Evolutionary conservation across 768 basidiomycete species (phyloP).

Genomic region (Termitomyces titanicus): DNA sequence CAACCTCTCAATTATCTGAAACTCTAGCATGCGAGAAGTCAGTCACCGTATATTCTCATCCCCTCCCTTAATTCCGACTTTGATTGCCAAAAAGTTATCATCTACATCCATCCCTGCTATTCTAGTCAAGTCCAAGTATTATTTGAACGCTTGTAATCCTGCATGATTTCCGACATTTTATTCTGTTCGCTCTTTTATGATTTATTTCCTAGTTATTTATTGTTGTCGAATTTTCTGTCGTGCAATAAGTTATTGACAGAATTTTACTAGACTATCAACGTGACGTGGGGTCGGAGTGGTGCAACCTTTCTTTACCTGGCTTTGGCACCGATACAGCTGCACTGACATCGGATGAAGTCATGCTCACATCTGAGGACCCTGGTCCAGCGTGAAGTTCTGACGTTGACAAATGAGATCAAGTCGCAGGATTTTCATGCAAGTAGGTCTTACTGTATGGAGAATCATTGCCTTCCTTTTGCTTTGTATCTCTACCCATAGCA

Average conservation of each 20-base stretch:
- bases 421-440: background rate
- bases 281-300: constrained; percentile 3
- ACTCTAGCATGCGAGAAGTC: background rate
- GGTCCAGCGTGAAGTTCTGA: constrained; percentile 16
- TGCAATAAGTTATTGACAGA: too few species aligned
- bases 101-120: background rate
- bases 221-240: background rate
- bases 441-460: constrained; percentile 29
- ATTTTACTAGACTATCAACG: background rate
- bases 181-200: too few species aligned
- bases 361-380: constrained; percentile 28
- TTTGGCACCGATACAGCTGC: constrained; percentile 34
- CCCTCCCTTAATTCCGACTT: background rate
- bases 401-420: background rate
- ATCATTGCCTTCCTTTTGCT: constrained; percentile 27
- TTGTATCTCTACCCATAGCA: constrained; percentile 26
- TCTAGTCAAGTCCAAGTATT: background rate
- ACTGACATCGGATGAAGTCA: constrained; percentile 36
- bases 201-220: too few species aligned
- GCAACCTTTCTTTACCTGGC: constrained; percentile 24
- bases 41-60: background rate
- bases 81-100: background rate
- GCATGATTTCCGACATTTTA: too few species aligned
- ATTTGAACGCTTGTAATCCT: background rate
- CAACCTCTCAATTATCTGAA: background rate